These are phyloP conservation scores for Neurospora intermedia DNA, from an alignment of 495 filamentous ascomycete species.

Conservation along the genomic window DNA sequence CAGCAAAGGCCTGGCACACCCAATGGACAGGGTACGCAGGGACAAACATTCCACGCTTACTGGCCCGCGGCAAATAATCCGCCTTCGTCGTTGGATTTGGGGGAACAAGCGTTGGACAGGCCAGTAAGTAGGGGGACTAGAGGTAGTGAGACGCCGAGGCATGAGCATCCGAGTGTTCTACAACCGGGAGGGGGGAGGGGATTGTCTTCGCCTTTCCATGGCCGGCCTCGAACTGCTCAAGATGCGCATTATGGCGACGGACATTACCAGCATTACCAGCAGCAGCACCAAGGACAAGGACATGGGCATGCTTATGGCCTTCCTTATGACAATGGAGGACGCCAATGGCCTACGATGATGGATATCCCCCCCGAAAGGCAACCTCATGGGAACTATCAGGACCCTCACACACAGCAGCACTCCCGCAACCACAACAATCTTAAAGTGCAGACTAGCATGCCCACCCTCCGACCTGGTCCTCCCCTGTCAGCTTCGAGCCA, in stretches of 20 bases:
- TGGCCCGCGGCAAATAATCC: neutral
- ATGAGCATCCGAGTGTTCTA: neutral
- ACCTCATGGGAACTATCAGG: neutral
- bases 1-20: neutral
- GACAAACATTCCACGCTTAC: neutral
- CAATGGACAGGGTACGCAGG: neutral
- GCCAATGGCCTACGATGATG: neutral
- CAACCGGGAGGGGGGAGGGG: neutral
- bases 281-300: neutral
- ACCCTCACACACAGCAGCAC: neutral
- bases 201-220: neutral
- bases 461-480: neutral
- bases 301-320: neutral
- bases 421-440: neutral
- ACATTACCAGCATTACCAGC: neutral
- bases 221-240: neutral
- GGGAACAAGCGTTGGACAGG: neutral
- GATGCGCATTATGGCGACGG: neutral
- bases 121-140: neutral
- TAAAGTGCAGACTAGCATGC: neutral
- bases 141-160: neutral
- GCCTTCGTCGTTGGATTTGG: neutral
- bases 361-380: neutral
- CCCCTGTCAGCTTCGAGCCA: neutral
- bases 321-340: neutral